Percentiles rank a stretch among this genome's conserved stretches.
phyloP scores from a whole-genome alignment of 2,329 filamentous ascomycete genomes.

The Fusarium floridanum region DNA sequence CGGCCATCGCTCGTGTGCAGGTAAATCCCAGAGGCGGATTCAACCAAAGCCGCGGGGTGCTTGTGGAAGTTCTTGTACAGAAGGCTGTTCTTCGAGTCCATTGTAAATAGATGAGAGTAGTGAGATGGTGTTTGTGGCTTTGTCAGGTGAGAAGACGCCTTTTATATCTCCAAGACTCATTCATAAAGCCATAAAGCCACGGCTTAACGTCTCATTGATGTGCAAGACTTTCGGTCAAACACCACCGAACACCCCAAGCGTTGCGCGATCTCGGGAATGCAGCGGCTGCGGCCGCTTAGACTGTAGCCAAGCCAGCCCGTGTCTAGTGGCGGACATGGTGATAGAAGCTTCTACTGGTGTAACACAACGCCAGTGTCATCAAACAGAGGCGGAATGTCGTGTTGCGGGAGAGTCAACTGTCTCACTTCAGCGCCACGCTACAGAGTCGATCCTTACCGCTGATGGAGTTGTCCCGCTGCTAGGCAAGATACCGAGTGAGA shows the following conservation, averaged over 20 bases:
- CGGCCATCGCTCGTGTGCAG: conserved; percentile 40
- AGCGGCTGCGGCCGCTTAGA: background rate
- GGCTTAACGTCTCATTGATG: background rate
- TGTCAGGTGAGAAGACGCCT: too few relatives aligned
- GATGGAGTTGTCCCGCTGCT: background rate
- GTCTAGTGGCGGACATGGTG: background rate
- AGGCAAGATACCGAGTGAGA: background rate
- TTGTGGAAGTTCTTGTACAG: conserved; percentile 44
- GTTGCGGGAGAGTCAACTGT: conserved; percentile 5
- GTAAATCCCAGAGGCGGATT: conserved; percentile 35
- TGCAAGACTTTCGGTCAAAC: background rate
- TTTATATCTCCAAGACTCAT: background rate
- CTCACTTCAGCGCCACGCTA: conserved; percentile 5
- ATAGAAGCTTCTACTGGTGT: background rate
- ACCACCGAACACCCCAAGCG: background rate
- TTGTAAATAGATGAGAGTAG: background rate
- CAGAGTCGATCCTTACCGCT: conserved; percentile 8
- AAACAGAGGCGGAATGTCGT: background rate
- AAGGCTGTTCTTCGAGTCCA: conserved; percentile 41
- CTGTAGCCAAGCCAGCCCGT: conserved; percentile 10
- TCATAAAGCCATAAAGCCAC: background rate
- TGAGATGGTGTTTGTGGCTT: background rate
- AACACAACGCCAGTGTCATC: background rate
- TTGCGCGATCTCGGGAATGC: background rate
- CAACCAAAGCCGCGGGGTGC: conserved; percentile 37